Percentiles rank a stretch among this genome's conserved stretches.
phyloP scores from a whole-genome alignment of 1,139 yeast species.

The Meyerozyma smithsonii region DNA sequence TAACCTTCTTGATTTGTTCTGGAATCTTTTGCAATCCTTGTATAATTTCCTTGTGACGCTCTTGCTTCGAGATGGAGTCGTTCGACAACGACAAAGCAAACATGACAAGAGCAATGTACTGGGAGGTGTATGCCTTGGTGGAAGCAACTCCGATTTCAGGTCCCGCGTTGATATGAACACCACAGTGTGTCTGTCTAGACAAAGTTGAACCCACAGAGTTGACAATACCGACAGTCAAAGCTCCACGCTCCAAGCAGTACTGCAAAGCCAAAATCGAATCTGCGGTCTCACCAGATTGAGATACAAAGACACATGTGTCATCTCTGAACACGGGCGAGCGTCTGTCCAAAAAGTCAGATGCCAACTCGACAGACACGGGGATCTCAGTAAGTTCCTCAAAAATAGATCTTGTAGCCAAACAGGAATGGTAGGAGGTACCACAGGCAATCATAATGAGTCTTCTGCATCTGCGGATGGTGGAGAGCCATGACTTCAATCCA shows the following conservation, averaged over 20 bases:
- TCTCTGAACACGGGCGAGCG: slow-evolving; percentile 95
- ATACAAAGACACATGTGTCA: slow-evolving; percentile 95
- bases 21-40: slow-evolving; percentile 84
- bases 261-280: slow-evolving; percentile 96
- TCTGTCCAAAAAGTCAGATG: slow-evolving; percentile 96
- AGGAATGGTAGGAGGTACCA: slow-evolving; percentile 98
- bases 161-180: slow-evolving; percentile 99
- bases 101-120: slow-evolving; percentile 95
- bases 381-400: slow-evolving; percentile 96
- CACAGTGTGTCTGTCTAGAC: slow-evolving; percentile 95
- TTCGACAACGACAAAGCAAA: slow-evolving; percentile 90
- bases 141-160: slow-evolving; percentile 99
- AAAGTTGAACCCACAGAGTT: slow-evolving; percentile 91
- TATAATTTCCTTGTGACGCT: slow-evolving; percentile 81
- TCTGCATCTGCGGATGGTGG: slow-evolving; percentile 90
- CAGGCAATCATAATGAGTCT: slow-evolving; percentile 98
- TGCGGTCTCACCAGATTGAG: slow-evolving; percentile 99
- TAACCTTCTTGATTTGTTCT: slow-evolving; percentile 73
- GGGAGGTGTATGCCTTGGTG: slow-evolving; percentile 99
- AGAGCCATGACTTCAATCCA: slow-evolving; percentile 80
- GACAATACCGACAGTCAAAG: slow-evolving; percentile 95
- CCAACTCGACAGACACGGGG: slow-evolving; percentile 94
- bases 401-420: slow-evolving; percentile 93
- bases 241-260: slow-evolving; percentile 95
- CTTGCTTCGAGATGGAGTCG: slow-evolving; percentile 73